Base-by-base conservation (phyloP, 106 monocot genomes). In the Allium cepa region DNA sequence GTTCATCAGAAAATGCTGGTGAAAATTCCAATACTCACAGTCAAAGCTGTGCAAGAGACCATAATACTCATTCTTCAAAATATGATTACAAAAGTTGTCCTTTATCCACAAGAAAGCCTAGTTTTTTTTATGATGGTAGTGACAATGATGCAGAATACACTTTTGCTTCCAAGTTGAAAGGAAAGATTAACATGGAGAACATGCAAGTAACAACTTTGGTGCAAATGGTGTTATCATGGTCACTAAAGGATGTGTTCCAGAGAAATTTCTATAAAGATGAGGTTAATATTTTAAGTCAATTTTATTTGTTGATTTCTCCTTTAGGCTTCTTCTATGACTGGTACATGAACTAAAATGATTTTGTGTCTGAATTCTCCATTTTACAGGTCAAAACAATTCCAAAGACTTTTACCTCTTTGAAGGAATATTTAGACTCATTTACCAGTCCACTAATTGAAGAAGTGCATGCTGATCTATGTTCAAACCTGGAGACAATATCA, bases 391-490 rank as follows among this genome's bases (percentile, higher is more conserved):
- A 60, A 47, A 53, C 53, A 11, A 76, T 69, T 15, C 61, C 76
- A 13, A 18, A 57, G 57, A 62, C 69, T 13, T 76, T 76, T 48
- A 11, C 28, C 8, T 69, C 69, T 14, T 47, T 61, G 56, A 26
- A 77, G 49, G 18, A 56, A 48, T 77, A 71, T 64, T 52, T 71
- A 49, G 17, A 50, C n/a, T 71, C 77, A 7, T 70, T 36, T 49
- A 76, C 56, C 1, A 10, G 46, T 49, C 69, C 76, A 26, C 26
- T 76, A 46, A 53, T 70, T 11, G 76, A 76, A 49, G 76, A 76
- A 69, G 47, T 50, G 51, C 67, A 62, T 16, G 68, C 69, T 53
- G 75, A 76, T 56, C 50, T 70, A 0, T 62, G 3, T 56, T 63
- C 69, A 8, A 16, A 17, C 53, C n/a, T 68, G 12, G 60, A 75